phyloP scores from a whole-genome alignment of 1,139 yeast genomes.

The Hyphopichia wangnamkhiaoensis region DNA sequence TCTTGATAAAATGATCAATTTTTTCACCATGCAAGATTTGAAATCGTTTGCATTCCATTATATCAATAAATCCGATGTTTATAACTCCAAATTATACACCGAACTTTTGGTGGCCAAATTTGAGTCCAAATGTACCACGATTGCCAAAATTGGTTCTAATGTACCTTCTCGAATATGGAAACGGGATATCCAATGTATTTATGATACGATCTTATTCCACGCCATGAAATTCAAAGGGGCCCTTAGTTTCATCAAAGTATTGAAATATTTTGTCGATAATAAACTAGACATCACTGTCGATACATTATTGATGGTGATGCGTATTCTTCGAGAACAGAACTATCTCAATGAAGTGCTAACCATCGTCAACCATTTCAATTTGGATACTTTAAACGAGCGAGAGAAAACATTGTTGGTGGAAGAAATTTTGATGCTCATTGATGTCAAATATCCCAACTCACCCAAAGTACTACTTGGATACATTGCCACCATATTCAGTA shows the following conservation, averaged over 20 bases:
- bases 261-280: constrained; percentile 34
- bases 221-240: constrained; percentile 43
- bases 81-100: constrained; percentile 35
- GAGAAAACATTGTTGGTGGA: constrained; percentile 24
- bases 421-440: constrained; percentile 36
- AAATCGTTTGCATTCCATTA: constrained; percentile 23
- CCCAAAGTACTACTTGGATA: constrained; percentile 44
- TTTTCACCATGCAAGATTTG: constrained; percentile 32
- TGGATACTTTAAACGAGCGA: constrained; percentile 17
- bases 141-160: neutral
- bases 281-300: constrained; percentile 26
- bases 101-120: constrained; percentile 39
- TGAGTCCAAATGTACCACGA: constrained; percentile 20
- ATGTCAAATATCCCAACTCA: constrained; percentile 28
- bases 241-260: constrained; percentile 30
- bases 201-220: constrained; percentile 30
- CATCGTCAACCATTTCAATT: constrained; percentile 33
- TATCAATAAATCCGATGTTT: constrained; percentile 29
- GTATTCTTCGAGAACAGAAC: constrained; percentile 27
- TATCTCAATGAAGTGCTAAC: constrained; percentile 37
- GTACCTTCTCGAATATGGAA: constrained; percentile 1
- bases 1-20: constrained; percentile 29
- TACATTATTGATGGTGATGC: constrained; percentile 27
- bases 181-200: constrained; percentile 28
- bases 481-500: constrained; percentile 30